phyloP scores from a whole-genome alignment of 202 grass and related monocot species.

The Miscanthus sacchariflorus region DNA sequence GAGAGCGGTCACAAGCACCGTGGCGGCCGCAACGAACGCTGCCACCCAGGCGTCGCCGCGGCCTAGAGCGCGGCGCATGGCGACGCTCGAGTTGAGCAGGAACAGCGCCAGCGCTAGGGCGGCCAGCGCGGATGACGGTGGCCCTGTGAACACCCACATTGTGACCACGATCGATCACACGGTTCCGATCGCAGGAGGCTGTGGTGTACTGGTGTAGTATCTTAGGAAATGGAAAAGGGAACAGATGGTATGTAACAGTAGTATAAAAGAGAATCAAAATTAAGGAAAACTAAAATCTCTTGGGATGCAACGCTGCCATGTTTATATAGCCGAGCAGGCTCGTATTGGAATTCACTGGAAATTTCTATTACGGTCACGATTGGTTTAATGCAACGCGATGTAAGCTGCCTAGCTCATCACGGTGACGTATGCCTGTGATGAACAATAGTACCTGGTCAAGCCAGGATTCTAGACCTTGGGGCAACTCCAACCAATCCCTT shows the following conservation, averaged over 20 bases:
- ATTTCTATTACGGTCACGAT: background rate
- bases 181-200: background rate
- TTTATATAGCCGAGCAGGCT: background rate
- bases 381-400: no score
- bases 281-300: background rate
- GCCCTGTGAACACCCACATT: background rate
- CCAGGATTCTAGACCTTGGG: no score
- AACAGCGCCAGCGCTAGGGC: background rate
- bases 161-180: background rate
- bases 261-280: background rate
- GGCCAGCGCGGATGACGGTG: background rate
- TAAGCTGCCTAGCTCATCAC: no score
- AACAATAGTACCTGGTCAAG: no score
- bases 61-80: background rate
- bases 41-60: background rate
- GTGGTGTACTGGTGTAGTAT: background rate
- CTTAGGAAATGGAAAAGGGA: no score
- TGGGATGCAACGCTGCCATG: background rate
- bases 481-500: no score
- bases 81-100: background rate
- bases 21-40: constrained; percentile 8
- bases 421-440: no score
- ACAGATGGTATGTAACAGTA: background rate
- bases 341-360: background rate
- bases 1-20: constrained; percentile 31